Base-by-base conservation (phyloP, 805 yeast species). In the Pichia exigua region DNA sequence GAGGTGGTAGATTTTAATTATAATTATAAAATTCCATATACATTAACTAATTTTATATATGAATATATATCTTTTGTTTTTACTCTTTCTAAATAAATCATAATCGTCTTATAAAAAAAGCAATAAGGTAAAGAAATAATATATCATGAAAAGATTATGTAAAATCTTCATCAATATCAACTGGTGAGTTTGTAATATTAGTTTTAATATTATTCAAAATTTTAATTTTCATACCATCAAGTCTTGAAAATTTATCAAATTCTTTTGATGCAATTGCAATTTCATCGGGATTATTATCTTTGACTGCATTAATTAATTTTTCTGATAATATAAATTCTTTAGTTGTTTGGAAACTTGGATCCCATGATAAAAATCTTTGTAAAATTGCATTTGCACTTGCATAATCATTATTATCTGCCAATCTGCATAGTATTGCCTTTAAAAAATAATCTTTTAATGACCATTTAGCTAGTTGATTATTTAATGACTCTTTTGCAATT, bases 191-290 rank as follows among this genome's bases (percentile, higher is more conserved):
- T 26, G 52, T 51, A 13, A 68, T 59, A 47, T 63, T 58, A 20
- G 60, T 81, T 79, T 94, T 94, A 61, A 94, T 83, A 69, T 85
- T 85, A 60, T 92, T 76, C 58, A 94, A 76, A 47, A 94, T 72
- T 28, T 86, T 81, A 13, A 96, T 87, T 73, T 87, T 89, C 85
- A 96, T 85, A 62, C 85, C 87, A 65, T 94, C 99, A 51, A 94
- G 78, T 67, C 89, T 89, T 57, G 82, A 74, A 67, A 86, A 90
- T 66, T 87, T 95, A 66, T 94, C 98, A 62, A 72, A 94, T 57
- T 87, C 94, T 63, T 76, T 86, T 21, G 91, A 83, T 57, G 81
- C 79, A 58, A 81, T 82, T 3, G 92, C 79, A 61, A 89, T 80
- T 46, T 73, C 76, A 62, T 92, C 91, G 40, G 83, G 72, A 63